Base-by-base conservation (phyloP, 2,329 filamentous ascomycete genomes). In the Neonectria neomacrospora region DNA sequence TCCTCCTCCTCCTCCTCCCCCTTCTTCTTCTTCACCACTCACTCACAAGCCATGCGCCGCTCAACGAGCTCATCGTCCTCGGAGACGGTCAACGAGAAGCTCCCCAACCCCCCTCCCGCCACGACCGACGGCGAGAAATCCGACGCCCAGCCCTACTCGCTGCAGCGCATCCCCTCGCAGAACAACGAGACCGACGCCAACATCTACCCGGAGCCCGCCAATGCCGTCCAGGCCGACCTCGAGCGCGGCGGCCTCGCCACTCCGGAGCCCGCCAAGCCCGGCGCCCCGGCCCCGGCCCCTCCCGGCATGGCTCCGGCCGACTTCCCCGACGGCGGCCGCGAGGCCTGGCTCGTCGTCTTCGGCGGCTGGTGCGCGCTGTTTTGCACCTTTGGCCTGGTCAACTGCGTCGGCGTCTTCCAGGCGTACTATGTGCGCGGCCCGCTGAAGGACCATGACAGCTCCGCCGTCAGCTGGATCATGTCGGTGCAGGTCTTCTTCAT, bases 401-500 rank as follows among this genome's bases (percentile, higher is more conserved):
- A 83, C 70, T 81, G 67, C 61, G 74, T 82, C 8, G 87, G 87
- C 3, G 80, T 88, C 7, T 89, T 89, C 70, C 85, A 89, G 74
- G 79, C 82, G 44, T 88, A 89, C 74, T 90, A 89, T 65, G 76
- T 86, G 60, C 71, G 71, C 7, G 78, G 81, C 12, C 81, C 83
- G 28, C 75, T 90, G 26, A 75, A 66, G 12, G 55, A 80, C 3
- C 84, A 86, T 64, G 80, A 80, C 3, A 75, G 82, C 6, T 86
- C 83, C 57, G 80, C 82, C 1, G 79, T 90, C 34, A 81, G 86
- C 54, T 90, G 88, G 88, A 89, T 90, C 67, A 78, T 83, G 10
- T 86, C 86, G 6, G 73, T 86, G 23, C 81, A 88, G 71, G 76
- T 83, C 14, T 88, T 80, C 57, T 71, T 78, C 61, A 79, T 81